These are phyloP conservation scores for Lizanozyma gosingica DNA, from an alignment of 1,139 yeast species.

Conservation along the genomic window DNA sequence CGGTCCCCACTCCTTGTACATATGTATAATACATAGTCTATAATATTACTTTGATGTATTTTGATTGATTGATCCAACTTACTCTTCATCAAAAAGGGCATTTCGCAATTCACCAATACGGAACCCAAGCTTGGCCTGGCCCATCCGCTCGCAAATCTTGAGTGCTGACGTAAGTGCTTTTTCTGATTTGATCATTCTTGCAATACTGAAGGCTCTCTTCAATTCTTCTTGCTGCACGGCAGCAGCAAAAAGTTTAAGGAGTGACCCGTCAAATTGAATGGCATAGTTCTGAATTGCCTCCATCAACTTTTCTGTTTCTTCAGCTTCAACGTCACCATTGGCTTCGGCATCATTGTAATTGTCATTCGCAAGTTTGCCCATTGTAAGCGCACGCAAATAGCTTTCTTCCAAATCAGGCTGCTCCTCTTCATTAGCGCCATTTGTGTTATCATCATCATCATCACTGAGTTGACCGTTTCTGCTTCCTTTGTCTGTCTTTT, in stretches of 20 bases:
- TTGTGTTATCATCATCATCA: slow-evolving; percentile 18
- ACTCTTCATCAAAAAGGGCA: slow-evolving; percentile 20
- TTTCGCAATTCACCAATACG: slow-evolving; percentile 63
- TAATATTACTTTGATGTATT: background rate
- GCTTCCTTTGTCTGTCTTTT: slow-evolving; percentile 10
- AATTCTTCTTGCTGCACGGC: slow-evolving; percentile 64
- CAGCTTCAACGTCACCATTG: slow-evolving; percentile 26
- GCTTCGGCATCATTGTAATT: slow-evolving; percentile 21
- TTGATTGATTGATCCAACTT: background rate
- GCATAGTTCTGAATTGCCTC: slow-evolving; percentile 45
- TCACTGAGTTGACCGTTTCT: slow-evolving; percentile 11
- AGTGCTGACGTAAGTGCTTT: slow-evolving; percentile 78
- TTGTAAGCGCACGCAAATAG: background rate
- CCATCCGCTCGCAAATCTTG: slow-evolving; percentile 76
- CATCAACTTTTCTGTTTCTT: slow-evolving; percentile 28
- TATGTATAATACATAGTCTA: background rate
- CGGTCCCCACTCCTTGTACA: no score
- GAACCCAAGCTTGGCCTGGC: slow-evolving; percentile 53
- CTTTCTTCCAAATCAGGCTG: slow-evolving; percentile 22
- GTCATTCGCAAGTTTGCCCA: slow-evolving; percentile 11
- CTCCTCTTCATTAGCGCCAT: slow-evolving; percentile 30
- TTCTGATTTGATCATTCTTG: slow-evolving; percentile 60
- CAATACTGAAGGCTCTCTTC: slow-evolving; percentile 63
- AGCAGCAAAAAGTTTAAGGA: slow-evolving; percentile 66
- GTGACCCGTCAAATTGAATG: slow-evolving; percentile 57